phyloP scores from a whole-genome alignment of 2,329 filamentous ascomycete genomes.

The Ophiocordyceps robertsii region DNA sequence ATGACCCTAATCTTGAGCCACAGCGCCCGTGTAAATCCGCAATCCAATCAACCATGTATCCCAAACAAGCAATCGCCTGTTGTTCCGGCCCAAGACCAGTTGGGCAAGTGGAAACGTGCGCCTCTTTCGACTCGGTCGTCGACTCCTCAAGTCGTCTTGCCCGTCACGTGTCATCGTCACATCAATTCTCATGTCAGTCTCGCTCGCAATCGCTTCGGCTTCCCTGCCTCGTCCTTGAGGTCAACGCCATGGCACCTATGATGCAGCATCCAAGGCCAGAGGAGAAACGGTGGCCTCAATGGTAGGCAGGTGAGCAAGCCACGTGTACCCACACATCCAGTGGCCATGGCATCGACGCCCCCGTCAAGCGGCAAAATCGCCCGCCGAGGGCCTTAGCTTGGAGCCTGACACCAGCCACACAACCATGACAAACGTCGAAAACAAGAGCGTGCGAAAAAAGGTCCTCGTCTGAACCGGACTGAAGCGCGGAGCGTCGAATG shows the following conservation, averaged over 20 bases:
- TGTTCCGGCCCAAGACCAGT: background rate
- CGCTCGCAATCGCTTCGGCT: no score
- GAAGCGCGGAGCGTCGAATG: slow-evolving; percentile 4
- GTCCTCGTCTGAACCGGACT: slow-evolving; percentile 15
- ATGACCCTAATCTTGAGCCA: slow-evolving; percentile 2
- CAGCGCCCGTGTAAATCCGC: background rate
- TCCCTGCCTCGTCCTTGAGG: no score
- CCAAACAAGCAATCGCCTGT: background rate
- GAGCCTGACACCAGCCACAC: slow-evolving; percentile 28
- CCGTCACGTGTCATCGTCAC: background rate
- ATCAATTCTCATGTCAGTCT: background rate
- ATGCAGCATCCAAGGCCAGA: no score
- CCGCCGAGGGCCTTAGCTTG: slow-evolving; percentile 9
- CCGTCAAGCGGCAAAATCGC: background rate
- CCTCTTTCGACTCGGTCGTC: background rate
- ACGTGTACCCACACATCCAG: background rate
- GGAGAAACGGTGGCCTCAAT: no score
- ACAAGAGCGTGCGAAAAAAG: slow-evolving; percentile 29
- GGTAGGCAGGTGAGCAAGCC: background rate
- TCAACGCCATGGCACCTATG: no score
- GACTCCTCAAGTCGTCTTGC: background rate
- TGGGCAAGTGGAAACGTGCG: background rate
- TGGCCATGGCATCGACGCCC: background rate
- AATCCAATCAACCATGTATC: background rate
- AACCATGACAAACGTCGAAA: slow-evolving; percentile 26